A percentile compares a stretch with the other conserved stretches of the same genome.
phyloP scores from a whole-genome alignment of 257 asterid genomes.

The Cinchona pubescens region DNA sequence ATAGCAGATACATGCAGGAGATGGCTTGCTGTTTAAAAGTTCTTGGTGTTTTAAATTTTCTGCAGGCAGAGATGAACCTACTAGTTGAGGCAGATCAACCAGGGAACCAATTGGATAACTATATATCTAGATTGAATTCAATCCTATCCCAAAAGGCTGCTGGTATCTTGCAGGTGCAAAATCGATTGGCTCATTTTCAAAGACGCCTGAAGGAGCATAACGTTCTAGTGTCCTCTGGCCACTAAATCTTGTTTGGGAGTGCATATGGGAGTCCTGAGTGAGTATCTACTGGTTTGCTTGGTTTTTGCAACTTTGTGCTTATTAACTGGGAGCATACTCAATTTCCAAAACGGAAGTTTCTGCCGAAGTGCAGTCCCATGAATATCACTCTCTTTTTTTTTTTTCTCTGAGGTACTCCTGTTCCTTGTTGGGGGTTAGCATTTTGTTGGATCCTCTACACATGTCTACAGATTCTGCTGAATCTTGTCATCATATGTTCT shows the following conservation, averaged over 20 bases:
- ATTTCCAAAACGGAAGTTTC: slow-evolving; percentile 13
- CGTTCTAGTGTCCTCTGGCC: slow-evolving; percentile 77
- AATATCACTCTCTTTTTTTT: slow-evolving; percentile 12
- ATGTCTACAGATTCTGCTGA: slow-evolving; percentile 14
- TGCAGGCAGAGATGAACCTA: slow-evolving; percentile 94
- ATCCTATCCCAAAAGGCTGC: slow-evolving; percentile 90
- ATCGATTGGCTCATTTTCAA: slow-evolving; percentile 79
- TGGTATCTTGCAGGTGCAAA: slow-evolving; percentile 75
- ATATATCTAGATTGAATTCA: slow-evolving; percentile 68
- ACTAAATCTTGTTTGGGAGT: slow-evolving; percentile 25
- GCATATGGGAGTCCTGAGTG: slow-evolving; percentile 9
- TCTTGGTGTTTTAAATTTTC: slow-evolving; percentile 4
- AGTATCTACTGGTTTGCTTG: slow-evolving; percentile 16
- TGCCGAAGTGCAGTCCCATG: neutral
- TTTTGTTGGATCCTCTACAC: slow-evolving; percentile 12
- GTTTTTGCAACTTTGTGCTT: slow-evolving; percentile 11
- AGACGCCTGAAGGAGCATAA: slow-evolving; percentile 82
- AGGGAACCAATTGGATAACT: slow-evolving; percentile 80
- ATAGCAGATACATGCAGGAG: too few relatives aligned
- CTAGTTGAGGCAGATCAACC: slow-evolving; percentile 96
- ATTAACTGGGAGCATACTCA: slow-evolving; percentile 20
- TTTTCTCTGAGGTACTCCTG: slow-evolving; percentile 15
- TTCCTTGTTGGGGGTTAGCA: slow-evolving; percentile 6
- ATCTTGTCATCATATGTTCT: slow-evolving; percentile 27
- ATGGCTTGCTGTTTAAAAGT: neutral